phyloP scores from a whole-genome alignment of 306 rosid species.

The Potentilla sterilis region DNA sequence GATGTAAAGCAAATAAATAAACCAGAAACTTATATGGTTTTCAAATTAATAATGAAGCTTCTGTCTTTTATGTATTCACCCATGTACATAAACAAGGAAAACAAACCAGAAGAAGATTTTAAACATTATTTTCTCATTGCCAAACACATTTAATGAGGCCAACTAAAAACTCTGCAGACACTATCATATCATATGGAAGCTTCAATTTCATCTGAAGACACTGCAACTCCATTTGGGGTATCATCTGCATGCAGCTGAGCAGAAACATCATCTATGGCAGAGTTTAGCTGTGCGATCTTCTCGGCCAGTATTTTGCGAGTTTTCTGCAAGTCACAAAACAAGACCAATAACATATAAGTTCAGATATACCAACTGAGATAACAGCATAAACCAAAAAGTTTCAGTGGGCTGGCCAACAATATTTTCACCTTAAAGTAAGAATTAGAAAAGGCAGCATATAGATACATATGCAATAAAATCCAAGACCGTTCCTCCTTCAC shows the following conservation, averaged over 20 bases:
- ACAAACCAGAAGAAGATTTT: background rate
- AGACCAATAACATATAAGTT: background rate
- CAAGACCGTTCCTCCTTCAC: background rate
- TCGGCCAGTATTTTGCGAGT: constrained; percentile 50
- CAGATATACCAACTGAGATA: background rate
- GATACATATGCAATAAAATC: background rate
- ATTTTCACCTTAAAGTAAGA: constrained; percentile 1
- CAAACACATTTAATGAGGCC: background rate
- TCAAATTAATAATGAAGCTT: background rate
- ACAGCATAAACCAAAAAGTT: background rate
- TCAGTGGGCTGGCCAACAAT: background rate
- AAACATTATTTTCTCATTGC: constrained; percentile 9
- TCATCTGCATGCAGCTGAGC: constrained; percentile 35
- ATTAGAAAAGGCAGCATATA: background rate
- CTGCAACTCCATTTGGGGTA: constrained; percentile 25
- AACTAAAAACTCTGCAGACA: background rate
- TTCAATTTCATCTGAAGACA: constrained; percentile 42
- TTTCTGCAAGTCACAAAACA: constrained; percentile 29
- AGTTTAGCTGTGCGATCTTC: constrained; percentile 56
- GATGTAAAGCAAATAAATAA: background rate
- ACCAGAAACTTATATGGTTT: constrained; percentile 4
- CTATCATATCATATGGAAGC: constrained; percentile 29
- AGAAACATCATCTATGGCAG: constrained; percentile 57
- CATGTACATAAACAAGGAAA: constrained; percentile 1
- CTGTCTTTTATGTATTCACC: background rate